Evolutionary conservation across 164 flowering plant genomes (phyloP).

Genomic region (Vitis cinerea): DNA sequence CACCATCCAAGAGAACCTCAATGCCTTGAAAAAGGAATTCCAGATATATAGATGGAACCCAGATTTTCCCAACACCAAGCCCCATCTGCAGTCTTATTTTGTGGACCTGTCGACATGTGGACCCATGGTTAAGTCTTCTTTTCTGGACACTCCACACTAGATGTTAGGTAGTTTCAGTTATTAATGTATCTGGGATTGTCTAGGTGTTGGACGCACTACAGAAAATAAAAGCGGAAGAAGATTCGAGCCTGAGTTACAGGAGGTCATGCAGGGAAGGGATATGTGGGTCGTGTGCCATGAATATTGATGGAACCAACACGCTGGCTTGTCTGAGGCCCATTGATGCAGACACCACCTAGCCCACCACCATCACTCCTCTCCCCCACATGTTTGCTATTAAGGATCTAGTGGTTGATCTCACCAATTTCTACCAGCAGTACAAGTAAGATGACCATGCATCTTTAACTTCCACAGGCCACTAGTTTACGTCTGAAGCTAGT

Average conservation of each 20-base stretch:
- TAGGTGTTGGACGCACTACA: slow-evolving; percentile 81
- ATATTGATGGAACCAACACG: slow-evolving; percentile 81
- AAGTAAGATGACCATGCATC: slow-evolving; percentile 30
- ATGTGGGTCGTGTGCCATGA: slow-evolving; percentile 88
- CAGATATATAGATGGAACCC: slow-evolving; percentile 72
- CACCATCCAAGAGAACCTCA: slow-evolving; percentile 2
- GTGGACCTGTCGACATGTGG: slow-evolving; percentile 67
- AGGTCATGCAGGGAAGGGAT: slow-evolving; percentile 88
- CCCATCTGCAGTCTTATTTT: slow-evolving; percentile 61
- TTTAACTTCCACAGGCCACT: background rate
- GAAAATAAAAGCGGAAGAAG: slow-evolving; percentile 68
- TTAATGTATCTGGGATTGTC: background rate
- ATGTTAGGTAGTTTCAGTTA: too few species aligned
- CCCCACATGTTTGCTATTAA: slow-evolving; percentile 83
- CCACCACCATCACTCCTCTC: slow-evolving; percentile 65
- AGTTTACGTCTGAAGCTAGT: too few species aligned
- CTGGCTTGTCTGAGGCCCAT: slow-evolving; percentile 78
- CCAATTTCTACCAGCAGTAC: slow-evolving; percentile 80
- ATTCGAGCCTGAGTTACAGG: slow-evolving; percentile 56
- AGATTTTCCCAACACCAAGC: slow-evolving; percentile 44
- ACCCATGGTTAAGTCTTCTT: slow-evolving; percentile 51
- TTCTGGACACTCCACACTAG: too few species aligned
- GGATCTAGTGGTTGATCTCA: slow-evolving; percentile 76
- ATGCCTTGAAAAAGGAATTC: slow-evolving; percentile 51
- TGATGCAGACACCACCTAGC: slow-evolving; percentile 37